Conservation (phyloP, 495 filamentous ascomycete species). For the Penicillium chermesinum region DNA sequence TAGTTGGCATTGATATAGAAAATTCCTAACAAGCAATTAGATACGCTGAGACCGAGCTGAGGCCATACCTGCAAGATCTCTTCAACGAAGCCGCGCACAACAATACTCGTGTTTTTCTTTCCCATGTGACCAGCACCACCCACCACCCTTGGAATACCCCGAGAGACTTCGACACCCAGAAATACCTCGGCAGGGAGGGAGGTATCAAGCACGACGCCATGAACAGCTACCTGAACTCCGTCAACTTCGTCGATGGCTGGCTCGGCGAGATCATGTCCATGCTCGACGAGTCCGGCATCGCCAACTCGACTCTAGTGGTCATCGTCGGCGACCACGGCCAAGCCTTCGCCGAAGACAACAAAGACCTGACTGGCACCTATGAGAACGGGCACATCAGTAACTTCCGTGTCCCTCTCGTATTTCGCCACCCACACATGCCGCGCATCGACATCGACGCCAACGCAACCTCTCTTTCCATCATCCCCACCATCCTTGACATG, state of each 20-base stretch:
- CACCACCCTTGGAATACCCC: constrained; percentile 43
- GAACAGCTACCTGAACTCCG: constrained; percentile 41
- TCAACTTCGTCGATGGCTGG: constrained; percentile 43
- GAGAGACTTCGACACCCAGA: constrained; percentile 24
- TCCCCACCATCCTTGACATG: constrained; percentile 44
- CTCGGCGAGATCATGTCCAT: constrained; percentile 40
- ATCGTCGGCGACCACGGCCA: constrained; percentile 45
- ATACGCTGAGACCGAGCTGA: constrained; percentile 39
- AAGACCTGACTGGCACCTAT: constrained; percentile 35
- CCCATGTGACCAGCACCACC: constrained; percentile 43
- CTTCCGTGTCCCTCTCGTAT: constrained; percentile 40
- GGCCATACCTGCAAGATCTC: constrained; percentile 39
- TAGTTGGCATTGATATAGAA: constrained; percentile 11
- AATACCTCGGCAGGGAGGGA: constrained; percentile 30
- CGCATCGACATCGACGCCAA: constrained; percentile 36
- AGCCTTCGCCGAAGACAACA: constrained; percentile 36
- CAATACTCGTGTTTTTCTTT: constrained; percentile 42
- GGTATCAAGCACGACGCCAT: constrained; percentile 26
- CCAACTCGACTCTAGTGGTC: constrained; percentile 45
- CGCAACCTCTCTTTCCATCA: constrained; percentile 37
- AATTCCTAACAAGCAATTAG: not conserved
- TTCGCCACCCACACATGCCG: constrained; percentile 41
- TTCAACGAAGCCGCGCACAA: constrained; percentile 36
- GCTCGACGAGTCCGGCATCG: constrained; percentile 44
- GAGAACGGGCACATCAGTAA: constrained; percentile 44